phyloP scores from a whole-genome alignment of 441 rosid genomes.

The Syzygium malaccense region DNA sequence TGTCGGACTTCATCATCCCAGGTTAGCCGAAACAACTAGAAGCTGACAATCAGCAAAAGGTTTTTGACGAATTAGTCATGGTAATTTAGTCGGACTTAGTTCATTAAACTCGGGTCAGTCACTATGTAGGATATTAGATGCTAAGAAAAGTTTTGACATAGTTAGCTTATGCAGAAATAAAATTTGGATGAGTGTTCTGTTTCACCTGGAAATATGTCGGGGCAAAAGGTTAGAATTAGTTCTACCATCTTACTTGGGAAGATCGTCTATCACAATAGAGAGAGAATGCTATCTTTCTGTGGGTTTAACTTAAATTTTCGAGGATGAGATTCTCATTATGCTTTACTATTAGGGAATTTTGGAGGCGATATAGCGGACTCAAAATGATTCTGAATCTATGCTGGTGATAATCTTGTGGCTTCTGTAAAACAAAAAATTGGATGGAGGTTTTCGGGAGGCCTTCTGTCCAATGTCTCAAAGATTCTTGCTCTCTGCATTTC shows the following conservation, averaged over 20 bases:
- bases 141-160: not conserved
- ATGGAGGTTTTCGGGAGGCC: not conserved
- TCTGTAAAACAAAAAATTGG: not conserved
- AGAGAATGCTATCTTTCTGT: not conserved
- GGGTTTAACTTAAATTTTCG: not conserved
- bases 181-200: not conserved
- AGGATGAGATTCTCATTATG: not conserved
- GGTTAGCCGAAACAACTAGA: rapidly evolving
- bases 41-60: not conserved
- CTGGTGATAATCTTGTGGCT: not conserved
- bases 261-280: not conserved
- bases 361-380: not conserved
- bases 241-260: not conserved
- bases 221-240: rapidly evolving
- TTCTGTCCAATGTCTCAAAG: not conserved
- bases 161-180: not conserved
- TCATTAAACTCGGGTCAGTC: not conserved
- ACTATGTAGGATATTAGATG: not conserved
- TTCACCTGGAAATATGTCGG: not conserved
- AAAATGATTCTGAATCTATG: not conserved
- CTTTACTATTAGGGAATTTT: not conserved
- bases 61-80: not conserved
- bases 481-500: not conserved
- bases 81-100: not conserved
- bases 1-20: not conserved